Conservation (phyloP, 2,329 filamentous ascomycete genomes). For the Sarocladiaceae sp. region DNA sequence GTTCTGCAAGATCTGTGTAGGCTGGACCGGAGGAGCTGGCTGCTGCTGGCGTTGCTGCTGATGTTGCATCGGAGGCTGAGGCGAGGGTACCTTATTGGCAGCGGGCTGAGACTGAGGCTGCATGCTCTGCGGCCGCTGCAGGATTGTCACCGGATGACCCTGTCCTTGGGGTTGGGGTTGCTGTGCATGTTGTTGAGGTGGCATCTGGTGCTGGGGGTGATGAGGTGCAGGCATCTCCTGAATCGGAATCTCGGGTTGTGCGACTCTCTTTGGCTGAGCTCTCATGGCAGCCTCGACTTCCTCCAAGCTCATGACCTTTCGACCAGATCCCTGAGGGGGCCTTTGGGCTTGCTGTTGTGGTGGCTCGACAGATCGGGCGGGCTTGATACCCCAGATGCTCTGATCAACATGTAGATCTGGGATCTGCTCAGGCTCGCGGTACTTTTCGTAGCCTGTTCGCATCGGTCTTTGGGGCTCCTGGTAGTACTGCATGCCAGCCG, state of each 20-base stretch:
- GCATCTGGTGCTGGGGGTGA: constrained; percentile 14
- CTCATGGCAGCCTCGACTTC: constrained; percentile 95
- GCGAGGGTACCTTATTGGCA: constrained; percentile 11
- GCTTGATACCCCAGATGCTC: constrained; percentile 80
- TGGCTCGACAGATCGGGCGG: constrained; percentile 36
- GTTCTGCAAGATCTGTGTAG: constrained; percentile 74
- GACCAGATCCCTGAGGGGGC: constrained; percentile 29
- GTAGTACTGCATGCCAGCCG: constrained; percentile 21
- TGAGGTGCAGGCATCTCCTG: constrained; percentile 14
- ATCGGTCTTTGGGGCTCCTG: constrained; percentile 50
- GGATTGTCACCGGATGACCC: constrained; percentile 46
- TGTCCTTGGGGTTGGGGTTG: constrained; percentile 24
- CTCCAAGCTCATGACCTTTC: constrained; percentile 91
- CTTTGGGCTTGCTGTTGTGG: constrained; percentile 20
- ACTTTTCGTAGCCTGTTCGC: constrained; percentile 85
- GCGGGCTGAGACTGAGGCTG: constrained; percentile 32
- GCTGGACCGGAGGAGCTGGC: constrained; percentile 40
- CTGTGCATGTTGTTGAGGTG: constrained; percentile 32
- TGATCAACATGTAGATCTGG: constrained; percentile 89
- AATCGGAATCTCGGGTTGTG: constrained; percentile 19
- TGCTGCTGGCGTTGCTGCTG: constrained; percentile 30
- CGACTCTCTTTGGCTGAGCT: constrained; percentile 52
- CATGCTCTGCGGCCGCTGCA: constrained; percentile 45
- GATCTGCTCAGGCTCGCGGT: constrained; percentile 75
- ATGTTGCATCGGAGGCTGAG: constrained; percentile 20